phyloP scores from a whole-genome alignment of 2,329 filamentous ascomycete species.

The Penicillium frequentans region DNA sequence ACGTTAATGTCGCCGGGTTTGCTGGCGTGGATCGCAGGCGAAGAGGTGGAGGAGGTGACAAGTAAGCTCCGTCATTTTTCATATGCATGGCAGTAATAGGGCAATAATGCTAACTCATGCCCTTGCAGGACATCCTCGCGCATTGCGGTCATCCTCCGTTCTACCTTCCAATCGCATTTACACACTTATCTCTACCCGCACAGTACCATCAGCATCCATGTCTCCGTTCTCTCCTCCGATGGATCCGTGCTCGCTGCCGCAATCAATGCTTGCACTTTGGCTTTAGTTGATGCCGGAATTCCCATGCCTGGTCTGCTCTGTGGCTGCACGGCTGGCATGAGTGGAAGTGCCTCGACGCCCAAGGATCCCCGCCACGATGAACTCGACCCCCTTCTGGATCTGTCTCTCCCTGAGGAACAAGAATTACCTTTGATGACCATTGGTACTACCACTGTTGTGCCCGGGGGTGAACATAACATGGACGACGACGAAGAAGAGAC shows the following conservation, averaged over 20 bases:
- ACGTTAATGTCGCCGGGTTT: conserved; percentile 84
- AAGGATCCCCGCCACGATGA: conserved; percentile 42
- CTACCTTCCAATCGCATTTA: conserved; percentile 73
- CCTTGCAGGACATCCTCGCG: conserved; percentile 64
- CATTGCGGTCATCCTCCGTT: conserved; percentile 66
- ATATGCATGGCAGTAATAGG: not conserved
- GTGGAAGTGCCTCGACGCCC: conserved; percentile 47
- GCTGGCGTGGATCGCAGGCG: conserved; percentile 82
- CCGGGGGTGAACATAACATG: conserved; percentile 58
- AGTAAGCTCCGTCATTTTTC: conserved; percentile 53
- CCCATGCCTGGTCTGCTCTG: conserved; percentile 92
- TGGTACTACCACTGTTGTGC: conserved; percentile 58
- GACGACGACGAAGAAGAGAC: conserved; percentile 43
- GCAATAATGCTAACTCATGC: not conserved
- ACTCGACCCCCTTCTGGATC: conserved; percentile 45
- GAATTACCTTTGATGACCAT: conserved; percentile 89
- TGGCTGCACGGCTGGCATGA: conserved; percentile 79
- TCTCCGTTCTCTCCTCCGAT: conserved; percentile 88
- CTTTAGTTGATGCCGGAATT: conserved; percentile 89
- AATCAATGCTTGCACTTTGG: conserved; percentile 87
- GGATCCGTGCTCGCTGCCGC: conserved; percentile 86
- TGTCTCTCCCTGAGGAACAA: conserved; percentile 53
- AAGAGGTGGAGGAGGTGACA: conserved; percentile 68
- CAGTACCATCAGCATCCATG: conserved; percentile 75
- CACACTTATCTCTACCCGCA: conserved; percentile 89